Percentiles rank a stretch among this genome's conserved stretches.
These are phyloP conservation scores for Cornus kousa DNA, from an alignment of 148 eudicot genomes.

Conservation along the genomic window DNA sequence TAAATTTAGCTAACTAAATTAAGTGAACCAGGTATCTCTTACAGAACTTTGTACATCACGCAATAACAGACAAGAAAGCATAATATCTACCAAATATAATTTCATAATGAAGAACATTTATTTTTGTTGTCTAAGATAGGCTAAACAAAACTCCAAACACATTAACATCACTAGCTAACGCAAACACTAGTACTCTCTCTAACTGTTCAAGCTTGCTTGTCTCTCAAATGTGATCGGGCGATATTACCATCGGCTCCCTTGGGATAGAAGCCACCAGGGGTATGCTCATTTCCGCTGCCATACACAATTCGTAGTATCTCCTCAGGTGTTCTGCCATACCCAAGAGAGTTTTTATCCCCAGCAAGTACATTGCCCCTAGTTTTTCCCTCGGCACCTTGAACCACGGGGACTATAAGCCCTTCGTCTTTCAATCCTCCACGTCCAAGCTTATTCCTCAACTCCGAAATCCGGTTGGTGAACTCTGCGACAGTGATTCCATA, in stretches of 20 bases:
- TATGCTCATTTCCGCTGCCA: constrained; percentile 44
- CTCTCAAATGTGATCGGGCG: constrained; percentile 41
- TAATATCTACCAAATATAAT: too few relatives aligned
- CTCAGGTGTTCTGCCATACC: constrained; percentile 63
- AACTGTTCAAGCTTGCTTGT: background rate
- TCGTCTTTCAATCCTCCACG: constrained; percentile 57
- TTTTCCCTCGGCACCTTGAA: constrained; percentile 53
- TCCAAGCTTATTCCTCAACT: constrained; percentile 62
- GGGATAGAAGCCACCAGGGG: constrained; percentile 76
- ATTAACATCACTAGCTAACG: too few relatives aligned
- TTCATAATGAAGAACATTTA: too few relatives aligned
- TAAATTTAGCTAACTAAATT: too few relatives aligned
- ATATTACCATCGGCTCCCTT: constrained; percentile 64
- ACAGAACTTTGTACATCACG: too few relatives aligned
- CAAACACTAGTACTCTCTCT: background rate
- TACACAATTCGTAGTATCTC: constrained; percentile 76
- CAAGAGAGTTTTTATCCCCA: constrained; percentile 48
- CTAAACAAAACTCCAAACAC: too few relatives aligned
- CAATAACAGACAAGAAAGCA: too few relatives aligned
- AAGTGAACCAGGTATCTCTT: too few relatives aligned
- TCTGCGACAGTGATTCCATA: constrained; percentile 65
- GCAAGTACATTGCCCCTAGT: constrained; percentile 59
- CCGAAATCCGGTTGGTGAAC: constrained; percentile 62
- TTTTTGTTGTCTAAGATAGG: too few relatives aligned
- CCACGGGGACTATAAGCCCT: constrained; percentile 43